Base-by-base conservation (phyloP, 768 basidiomycete species). In the Boletus tomentosulus region DNA sequence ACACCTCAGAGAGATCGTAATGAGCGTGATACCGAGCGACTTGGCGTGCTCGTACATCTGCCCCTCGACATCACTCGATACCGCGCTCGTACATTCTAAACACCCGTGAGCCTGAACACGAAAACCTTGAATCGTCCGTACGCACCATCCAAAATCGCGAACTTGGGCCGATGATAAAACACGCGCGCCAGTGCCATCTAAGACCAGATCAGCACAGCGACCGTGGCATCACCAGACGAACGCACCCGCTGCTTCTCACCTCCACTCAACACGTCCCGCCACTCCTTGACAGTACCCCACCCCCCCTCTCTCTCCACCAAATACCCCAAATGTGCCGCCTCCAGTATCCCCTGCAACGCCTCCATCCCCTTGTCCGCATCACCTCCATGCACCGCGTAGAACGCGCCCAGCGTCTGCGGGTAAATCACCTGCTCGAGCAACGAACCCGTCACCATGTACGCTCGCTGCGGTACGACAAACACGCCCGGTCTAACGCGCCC, bases 11-110 rank as follows among this genome's bases (percentile, higher is more conserved):
- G 94, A 94, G 48, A 98, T 92, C 4, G 94, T 98, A 53, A 98
- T 87, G 45, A 98, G 78, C 0, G 95, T 95, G 64, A 97, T 93
- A 1, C 87, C 92, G 12, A 91, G 75, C 31, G 84, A 78, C 70
- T 97, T 97, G 28, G 89, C 87, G 58, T 91, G 85, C 67, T 95
- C 89, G 73, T 98, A 98, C 91, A 98, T 94, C 58, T 83, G 77
- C 0, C 94, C 94, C 68, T 98, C 95, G 22, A 98, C 94, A 66
- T 98, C 96, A 57, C 89, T 91, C 12, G 92, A 95, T 10, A 98
- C 92, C 1, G 95, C 96, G 51, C 89, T 92, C 6, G 95, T 98
- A 69, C 93, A 97, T 65, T 98, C 94, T 89, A 64, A n/a, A 22
- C 19, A n/a, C 38, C 1, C 19, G 19, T 39, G 7, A 22, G 38